Evolutionary conservation across 1,284 basidiomycete genomes (phyloP).

Genomic region (Ganoderma lingzhi): DNA sequence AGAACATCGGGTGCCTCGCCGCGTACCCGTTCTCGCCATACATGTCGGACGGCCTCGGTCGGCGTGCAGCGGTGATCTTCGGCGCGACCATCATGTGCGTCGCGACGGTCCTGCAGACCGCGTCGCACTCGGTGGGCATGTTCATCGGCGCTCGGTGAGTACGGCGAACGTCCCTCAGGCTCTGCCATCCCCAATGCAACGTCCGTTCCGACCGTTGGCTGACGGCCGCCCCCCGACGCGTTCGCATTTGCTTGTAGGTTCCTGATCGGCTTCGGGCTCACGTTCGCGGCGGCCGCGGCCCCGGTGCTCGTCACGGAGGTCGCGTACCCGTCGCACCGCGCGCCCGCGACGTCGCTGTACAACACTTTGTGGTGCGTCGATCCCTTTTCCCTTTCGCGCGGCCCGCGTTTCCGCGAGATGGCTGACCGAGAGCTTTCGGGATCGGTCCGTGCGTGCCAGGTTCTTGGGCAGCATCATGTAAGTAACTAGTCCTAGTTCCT

Average conservation of each 20-base stretch:
- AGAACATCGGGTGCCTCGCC: conserved; percentile 73
- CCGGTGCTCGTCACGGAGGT: conserved; percentile 64
- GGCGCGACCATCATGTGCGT: conserved; percentile 70
- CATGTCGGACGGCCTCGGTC: conserved; percentile 70
- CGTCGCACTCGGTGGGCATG: conserved; percentile 79
- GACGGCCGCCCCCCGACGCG: too few species aligned
- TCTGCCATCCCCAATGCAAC: too few species aligned
- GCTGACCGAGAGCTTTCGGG: conserved; percentile 1
- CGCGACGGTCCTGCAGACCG: conserved; percentile 74
- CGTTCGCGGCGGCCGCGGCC: conserved; percentile 59
- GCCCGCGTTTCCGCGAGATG: not conserved
- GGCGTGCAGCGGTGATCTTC: conserved; percentile 65
- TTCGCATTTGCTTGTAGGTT: conserved; percentile 44
- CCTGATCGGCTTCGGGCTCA: conserved; percentile 62
- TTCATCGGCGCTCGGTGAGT: conserved; percentile 77
- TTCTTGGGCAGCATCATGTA: conserved; percentile 53
- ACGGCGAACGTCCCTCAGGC: conserved; percentile 27
- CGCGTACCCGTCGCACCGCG: conserved; percentile 61
- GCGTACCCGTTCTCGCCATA: conserved; percentile 76
- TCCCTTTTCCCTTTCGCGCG: conserved; percentile 7
- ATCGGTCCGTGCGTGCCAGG: conserved; percentile 32
- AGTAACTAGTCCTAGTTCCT: too few species aligned
- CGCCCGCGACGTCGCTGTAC: conserved; percentile 60
- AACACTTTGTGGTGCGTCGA: conserved; percentile 59
- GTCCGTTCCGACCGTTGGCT: too few species aligned